A percentile compares a stretch with the other conserved stretches of the same genome.
Conservation (phyloP, 139 green algal genomes). For the Deuterostichococcus epilithicus region DNA sequence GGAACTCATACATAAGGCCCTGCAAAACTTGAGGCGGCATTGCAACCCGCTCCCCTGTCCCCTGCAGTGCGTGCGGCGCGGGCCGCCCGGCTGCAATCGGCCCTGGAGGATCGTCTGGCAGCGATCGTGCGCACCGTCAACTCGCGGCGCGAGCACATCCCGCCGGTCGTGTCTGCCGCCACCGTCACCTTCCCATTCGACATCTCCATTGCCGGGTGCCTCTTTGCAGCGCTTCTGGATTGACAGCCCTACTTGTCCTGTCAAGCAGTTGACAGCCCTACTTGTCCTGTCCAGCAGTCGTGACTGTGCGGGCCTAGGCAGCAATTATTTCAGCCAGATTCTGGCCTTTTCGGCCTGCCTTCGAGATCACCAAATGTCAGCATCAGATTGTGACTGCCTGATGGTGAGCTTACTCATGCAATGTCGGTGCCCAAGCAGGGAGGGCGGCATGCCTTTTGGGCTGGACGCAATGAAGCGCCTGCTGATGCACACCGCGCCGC, state of each 20-base stretch:
- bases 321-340: not conserved
- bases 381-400: too few relatives aligned
- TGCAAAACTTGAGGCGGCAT: too few relatives aligned
- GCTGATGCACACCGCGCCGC: constrained; percentile 50
- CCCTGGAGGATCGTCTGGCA: constrained; percentile 49
- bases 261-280: constrained; percentile 3
- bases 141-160: constrained; percentile 84
- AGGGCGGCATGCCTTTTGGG: constrained; percentile 34
- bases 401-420: not conserved
- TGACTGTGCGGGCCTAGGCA: not conserved
- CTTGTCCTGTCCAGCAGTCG: not conserved
- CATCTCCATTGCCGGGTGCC: constrained; percentile 53
- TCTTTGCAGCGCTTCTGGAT: not conserved
- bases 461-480: constrained; percentile 61
- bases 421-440: constrained; percentile 16
- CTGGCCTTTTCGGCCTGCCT: too few relatives aligned
- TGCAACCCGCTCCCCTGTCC: too few relatives aligned
- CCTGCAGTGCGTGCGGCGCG: constrained; percentile 12
- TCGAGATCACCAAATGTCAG: too few relatives aligned
- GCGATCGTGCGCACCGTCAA: constrained; percentile 67
- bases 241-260: not conserved
- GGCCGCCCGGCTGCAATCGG: constrained; percentile 47
- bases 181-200: constrained; percentile 87
- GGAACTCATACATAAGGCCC: too few relatives aligned
- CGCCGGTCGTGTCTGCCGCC: constrained; percentile 68